Evolutionary conservation across 345 rosid species (phyloP).

Genomic region (Pugionium cornutum): DNA sequence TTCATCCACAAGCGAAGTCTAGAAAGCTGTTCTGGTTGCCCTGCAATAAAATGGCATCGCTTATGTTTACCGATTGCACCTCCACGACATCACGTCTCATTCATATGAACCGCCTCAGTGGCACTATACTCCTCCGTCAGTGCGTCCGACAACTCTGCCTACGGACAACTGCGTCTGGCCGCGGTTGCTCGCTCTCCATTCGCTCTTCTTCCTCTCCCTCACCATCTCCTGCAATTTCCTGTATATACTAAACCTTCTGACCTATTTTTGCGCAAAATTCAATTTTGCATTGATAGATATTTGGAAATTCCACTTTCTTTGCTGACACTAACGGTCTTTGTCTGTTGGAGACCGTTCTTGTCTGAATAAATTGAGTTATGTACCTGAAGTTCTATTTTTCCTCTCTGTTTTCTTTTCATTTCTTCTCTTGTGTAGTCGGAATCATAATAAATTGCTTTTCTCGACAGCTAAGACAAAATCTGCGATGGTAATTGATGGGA

Average conservation of each 20-base stretch:
- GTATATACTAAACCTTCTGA: constrained; percentile 26
- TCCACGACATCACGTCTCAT: constrained; percentile 48
- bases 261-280: neutral
- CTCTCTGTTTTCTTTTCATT: neutral
- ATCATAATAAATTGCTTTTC: neutral
- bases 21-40: neutral
- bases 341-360: too few relatives aligned
- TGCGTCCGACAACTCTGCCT: constrained; percentile 39
- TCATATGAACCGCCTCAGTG: constrained; percentile 35
- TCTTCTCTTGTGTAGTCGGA: neutral
- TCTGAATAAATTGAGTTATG: too few relatives aligned
- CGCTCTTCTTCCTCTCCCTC: constrained; percentile 37
- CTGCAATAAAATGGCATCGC: constrained; percentile 43
- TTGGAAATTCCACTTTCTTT: neutral
- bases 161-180: constrained; percentile 23
- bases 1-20: too few relatives aligned
- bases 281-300: neutral
- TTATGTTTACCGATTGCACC: constrained; percentile 48
- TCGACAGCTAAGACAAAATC: constrained; percentile 41
- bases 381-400: neutral
- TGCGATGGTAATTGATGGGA: constrained; percentile 78
- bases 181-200: constrained; percentile 29
- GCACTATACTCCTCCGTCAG: constrained; percentile 32
- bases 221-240: neutral
- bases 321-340: too few relatives aligned